A percentile compares a stretch with the other conserved stretches of the same genome.
Conservation (phyloP, 192 early-diverging fungal genomes). For the Backusella westeae region DNA sequence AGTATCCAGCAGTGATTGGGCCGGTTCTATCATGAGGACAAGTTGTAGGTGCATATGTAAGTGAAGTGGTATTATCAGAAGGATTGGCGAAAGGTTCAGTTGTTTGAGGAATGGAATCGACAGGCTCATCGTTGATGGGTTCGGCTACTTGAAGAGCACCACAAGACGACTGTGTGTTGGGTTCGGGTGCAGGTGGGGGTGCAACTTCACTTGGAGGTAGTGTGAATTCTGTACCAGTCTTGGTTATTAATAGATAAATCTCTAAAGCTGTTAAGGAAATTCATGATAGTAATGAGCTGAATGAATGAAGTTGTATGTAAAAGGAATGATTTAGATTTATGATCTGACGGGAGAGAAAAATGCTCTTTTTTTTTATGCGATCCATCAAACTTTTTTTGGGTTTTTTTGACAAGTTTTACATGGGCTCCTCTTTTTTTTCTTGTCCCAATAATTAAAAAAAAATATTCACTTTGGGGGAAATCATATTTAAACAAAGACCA, state of each 20-base stretch:
- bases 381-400: background rate
- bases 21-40: background rate
- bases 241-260: background rate
- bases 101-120: background rate
- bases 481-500: background rate
- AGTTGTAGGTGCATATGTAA: background rate
- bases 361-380: background rate
- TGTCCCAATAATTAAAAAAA: background rate
- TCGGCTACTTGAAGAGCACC: background rate
- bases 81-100: background rate
- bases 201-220: background rate
- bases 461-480: background rate
- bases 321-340: background rate
- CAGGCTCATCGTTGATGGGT: background rate
- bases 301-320: background rate
- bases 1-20: constrained; percentile 34
- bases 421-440: background rate
- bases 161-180: background rate
- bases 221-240: background rate
- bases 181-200: background rate
- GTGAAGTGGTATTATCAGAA: background rate
- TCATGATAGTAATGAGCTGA: background rate
- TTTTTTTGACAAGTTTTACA: background rate
- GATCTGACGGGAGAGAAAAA: background rate
- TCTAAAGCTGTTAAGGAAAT: background rate